Evolutionary conservation across 768 basidiomycete species (phyloP).

Genomic region (Rickenella mellea): DNA sequence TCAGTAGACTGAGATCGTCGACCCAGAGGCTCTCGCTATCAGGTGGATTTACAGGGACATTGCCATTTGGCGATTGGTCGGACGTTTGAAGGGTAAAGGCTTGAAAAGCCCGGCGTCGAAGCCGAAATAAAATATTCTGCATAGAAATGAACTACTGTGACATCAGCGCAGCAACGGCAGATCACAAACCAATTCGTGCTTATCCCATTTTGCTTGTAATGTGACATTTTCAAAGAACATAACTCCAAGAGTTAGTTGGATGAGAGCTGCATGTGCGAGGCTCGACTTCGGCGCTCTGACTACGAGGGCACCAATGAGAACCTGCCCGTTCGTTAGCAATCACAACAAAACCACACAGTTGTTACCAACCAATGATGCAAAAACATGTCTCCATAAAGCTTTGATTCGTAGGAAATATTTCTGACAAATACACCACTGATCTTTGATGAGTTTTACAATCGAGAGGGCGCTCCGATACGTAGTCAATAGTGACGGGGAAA

Average conservation of each 20-base stretch:
- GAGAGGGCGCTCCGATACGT: slow-evolving; percentile 60
- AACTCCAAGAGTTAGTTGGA: slow-evolving; percentile 56
- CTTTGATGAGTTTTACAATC: slow-evolving; percentile 56
- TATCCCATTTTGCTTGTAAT: slow-evolving; percentile 21
- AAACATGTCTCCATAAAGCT: slow-evolving; percentile 66
- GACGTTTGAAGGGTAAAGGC: too few relatives aligned
- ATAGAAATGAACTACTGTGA: too few relatives aligned
- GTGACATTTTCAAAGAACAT: slow-evolving; percentile 57
- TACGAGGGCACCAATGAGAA: too few relatives aligned
- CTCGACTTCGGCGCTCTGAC: too few relatives aligned
- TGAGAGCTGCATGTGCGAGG: slow-evolving; percentile 57
- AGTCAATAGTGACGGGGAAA: slow-evolving; percentile 56
- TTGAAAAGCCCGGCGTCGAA: too few relatives aligned
- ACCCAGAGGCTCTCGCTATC: too few relatives aligned
- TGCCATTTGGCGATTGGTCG: too few relatives aligned
- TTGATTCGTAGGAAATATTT: slow-evolving; percentile 57
- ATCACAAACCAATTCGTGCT: background rate
- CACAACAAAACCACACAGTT: background rate
- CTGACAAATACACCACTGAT: slow-evolving; percentile 56
- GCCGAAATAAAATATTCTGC: too few relatives aligned
- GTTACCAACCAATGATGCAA: slow-evolving; percentile 52
- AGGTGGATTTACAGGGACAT: too few relatives aligned
- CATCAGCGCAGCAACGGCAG: too few relatives aligned
- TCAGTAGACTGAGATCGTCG: too few relatives aligned
- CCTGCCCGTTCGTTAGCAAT: slow-evolving; percentile 5